Base-by-base conservation (phyloP, 441 rosid genomes). In the Heliophila coronopifolia region DNA sequence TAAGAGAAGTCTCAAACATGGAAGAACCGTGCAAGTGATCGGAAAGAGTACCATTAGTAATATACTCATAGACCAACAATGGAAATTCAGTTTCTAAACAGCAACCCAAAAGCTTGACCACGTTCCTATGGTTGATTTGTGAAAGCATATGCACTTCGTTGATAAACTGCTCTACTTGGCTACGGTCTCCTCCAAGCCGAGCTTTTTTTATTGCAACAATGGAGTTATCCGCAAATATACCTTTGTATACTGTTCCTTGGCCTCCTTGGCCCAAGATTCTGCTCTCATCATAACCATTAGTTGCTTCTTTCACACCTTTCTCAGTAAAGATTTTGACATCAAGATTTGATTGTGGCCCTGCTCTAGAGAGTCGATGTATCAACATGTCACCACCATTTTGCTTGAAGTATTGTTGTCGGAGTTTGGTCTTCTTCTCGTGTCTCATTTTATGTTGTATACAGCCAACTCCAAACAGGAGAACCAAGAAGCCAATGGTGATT, bases 161-260 rank as follows among this genome's bases (percentile, higher is more conserved):
- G 28, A 49, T 59, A 36, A 59, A 59, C 16, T 59, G 57, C 28
- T 50, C 57, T 6, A 39, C 57, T 50, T 59, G 65, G 44, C 57
- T 59, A 5, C 1, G 2, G 41, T 47, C 33, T 37, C 63, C 33
- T 37, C 63, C 63, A 27, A 58, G 38, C 5, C 47, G 8, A 20
- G 63, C 39, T 3, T 47, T 58, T 39, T 58, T 58, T 6, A 58
- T 47, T 13, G 63, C 63, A 38, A 58, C 56, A 9, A 48, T 7
- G 0, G 54, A 39, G 13, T 22, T 15, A 2, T 58, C 55, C 0
- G 55, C 48, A 0, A 58, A n/a, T 2, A 58, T 28, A 2, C 55
- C 63, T 58, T 47, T 58, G 31, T 46, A 58, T 3, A 58, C 55
- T 47, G 55, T 58, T 39, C 63, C 56, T n/a, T 50, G 58, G 22